Evolutionary conservation across 805 yeast genomes (phyloP).

Genomic region (Lipomyces yamadae): DNA sequence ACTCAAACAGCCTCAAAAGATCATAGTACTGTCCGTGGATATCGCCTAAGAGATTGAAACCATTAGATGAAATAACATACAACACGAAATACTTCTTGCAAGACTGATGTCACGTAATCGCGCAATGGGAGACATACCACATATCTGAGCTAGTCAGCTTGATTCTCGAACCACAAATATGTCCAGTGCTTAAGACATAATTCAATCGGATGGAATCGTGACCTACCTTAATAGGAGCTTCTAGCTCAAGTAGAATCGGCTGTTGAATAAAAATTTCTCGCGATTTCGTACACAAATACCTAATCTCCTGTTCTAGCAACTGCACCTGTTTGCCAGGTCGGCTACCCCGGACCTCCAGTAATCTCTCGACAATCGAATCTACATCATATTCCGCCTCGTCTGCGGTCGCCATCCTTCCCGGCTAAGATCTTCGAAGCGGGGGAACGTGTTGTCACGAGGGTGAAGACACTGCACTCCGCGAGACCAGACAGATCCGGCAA

Average conservation of each 20-base stretch:
- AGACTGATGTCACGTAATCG: not conserved
- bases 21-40: conserved; percentile 98
- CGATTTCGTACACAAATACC: conserved; percentile 94
- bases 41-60: conserved; percentile 73
- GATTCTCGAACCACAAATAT: not conserved
- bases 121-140: conserved; percentile 23
- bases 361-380: conserved; percentile 94
- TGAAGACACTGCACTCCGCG: not conserved
- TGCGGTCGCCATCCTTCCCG: conserved; percentile 6
- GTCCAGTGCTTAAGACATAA: not conserved
- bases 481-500: not conserved
- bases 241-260: conserved; percentile 91
- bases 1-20: conserved; percentile 89
- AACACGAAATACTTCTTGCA: not conserved
- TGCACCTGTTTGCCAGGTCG: conserved; percentile 98
- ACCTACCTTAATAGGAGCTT: conserved; percentile 91
- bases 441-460: not conserved
- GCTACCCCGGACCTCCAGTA: conserved; percentile 95
- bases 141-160: conserved; percentile 20
- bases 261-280: conserved; percentile 97
- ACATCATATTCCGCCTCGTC: conserved; percentile 78
- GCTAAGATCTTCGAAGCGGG: not conserved
- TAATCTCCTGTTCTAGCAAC: conserved; percentile 88
- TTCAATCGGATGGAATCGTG: not conserved
- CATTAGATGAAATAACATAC: not conserved